Evolutionary conservation across 257 asterid species (phyloP).

Genomic region (Prunella vulgaris): DNA sequence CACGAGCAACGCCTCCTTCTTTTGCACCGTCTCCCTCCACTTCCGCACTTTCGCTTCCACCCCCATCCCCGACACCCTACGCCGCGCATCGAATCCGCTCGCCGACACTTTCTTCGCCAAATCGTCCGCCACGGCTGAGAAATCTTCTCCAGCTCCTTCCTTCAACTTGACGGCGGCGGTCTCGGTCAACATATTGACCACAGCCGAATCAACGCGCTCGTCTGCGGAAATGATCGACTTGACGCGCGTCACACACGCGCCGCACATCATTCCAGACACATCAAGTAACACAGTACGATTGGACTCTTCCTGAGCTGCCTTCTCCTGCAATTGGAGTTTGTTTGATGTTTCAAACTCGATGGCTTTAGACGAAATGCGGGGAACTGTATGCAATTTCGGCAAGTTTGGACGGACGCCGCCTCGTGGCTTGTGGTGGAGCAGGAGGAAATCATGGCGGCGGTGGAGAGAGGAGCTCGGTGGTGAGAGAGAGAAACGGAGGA

Average conservation of each 20-base stretch:
- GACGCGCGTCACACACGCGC: conserved; percentile 89
- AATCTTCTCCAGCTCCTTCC: conserved; percentile 30
- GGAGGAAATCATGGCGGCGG: conserved; percentile 28
- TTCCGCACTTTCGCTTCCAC: conserved; percentile 79
- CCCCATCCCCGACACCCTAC: conserved; percentile 72
- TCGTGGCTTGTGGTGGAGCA: conserved; percentile 24
- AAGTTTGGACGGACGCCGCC: conserved; percentile 22
- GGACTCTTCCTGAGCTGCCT: conserved; percentile 27
- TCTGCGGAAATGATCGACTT: conserved; percentile 72
- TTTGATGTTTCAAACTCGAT: conserved; percentile 40
- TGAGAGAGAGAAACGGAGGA: conserved; percentile 57
- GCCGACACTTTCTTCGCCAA: conserved; percentile 62
- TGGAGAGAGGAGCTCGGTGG: conserved; percentile 30
- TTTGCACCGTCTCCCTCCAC: conserved; percentile 82
- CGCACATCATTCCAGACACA: conserved; percentile 97
- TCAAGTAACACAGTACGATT: conserved; percentile 55
- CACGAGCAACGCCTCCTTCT: conserved; percentile 71
- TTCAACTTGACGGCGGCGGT: conserved; percentile 87
- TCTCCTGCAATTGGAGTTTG: conserved; percentile 25
- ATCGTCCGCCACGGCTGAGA: conserved; percentile 45
- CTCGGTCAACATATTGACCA: conserved; percentile 89
- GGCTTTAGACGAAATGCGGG: conserved; percentile 48
- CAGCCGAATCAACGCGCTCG: conserved; percentile 80
- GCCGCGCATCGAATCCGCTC: conserved; percentile 81
- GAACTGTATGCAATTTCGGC: conserved; percentile 23